These are phyloP conservation scores for Colletotrichum coccodes DNA, from an alignment of 2,329 filamentous ascomycete species.

Conservation along the genomic window DNA sequence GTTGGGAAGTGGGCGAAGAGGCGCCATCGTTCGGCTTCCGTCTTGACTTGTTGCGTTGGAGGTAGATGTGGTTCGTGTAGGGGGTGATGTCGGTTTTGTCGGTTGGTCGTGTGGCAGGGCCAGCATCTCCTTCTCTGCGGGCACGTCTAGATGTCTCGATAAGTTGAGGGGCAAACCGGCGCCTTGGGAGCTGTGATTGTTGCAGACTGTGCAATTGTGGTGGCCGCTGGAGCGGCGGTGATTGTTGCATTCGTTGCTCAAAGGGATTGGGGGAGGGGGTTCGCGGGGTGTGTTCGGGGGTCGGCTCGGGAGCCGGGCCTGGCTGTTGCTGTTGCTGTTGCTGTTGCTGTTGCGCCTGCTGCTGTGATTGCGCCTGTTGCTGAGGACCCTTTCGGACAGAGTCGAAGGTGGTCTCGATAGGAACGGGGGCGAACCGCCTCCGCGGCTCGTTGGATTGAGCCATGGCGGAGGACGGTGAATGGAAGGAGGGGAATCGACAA, in stretches of 20 bases:
- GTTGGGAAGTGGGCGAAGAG: constrained; percentile 34
- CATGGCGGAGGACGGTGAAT: constrained; percentile 43
- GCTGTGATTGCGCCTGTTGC: constrained; percentile 30
- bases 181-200: constrained; percentile 37
- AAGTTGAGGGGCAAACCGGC: constrained; percentile 79
- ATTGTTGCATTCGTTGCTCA: constrained; percentile 38
- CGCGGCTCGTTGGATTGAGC: constrained; percentile 53
- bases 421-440: constrained; percentile 73
- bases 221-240: neutral
- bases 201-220: constrained; percentile 60
- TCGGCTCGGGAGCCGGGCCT: constrained; percentile 67
- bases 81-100: constrained; percentile 80
- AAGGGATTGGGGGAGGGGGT: constrained; percentile 52
- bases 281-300: constrained; percentile 63
- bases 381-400: constrained; percentile 56
- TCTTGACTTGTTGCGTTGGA: constrained; percentile 53
- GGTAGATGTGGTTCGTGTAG: constrained; percentile 70
- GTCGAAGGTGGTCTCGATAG: constrained; percentile 77
- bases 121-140: constrained; percentile 72
- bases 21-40: constrained; percentile 42
- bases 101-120: constrained; percentile 69
- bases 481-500: neutral
- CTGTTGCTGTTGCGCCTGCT: constrained; percentile 28
- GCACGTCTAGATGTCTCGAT: constrained; percentile 83
- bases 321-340: constrained; percentile 34